Evolutionary conservation across 177 flowering plant species (phyloP), one percentile per base, ranked within the genome.

Genomic region (Vitis hybrid): DNA sequence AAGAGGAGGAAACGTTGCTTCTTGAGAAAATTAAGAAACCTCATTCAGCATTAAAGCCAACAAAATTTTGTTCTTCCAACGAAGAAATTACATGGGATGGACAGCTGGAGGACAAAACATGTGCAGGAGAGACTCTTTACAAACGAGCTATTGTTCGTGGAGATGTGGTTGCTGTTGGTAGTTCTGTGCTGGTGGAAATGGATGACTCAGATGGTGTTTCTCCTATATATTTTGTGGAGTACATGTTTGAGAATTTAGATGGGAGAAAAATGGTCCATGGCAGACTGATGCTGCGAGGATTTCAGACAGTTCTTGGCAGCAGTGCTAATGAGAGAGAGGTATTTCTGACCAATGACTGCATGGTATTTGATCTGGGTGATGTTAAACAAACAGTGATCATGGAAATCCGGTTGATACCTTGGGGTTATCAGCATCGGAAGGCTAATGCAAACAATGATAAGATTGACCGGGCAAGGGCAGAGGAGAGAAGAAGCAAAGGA

Each of bases 371-470:
- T 47, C 62, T 95, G 66, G 81, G 61, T 13, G 90, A 79, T 64
- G 76, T 90, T 17, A 92, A 81, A 61, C 81, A 87, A 72, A 72
- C 69, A 20, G 81, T 89, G 12, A 70, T 64, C 38, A 72, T 92
- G 62, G 90, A 89, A 18, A 65, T 89, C 19, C 73, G 83, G 15
- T 65, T 15, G 67, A 69, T 70, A 67, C 89, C 92, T 55, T 93
- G 98, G 99, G 98, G 98, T n/a, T 74, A 86, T 79, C 82, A 88
- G 71, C 83, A 92, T 62, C 75, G 99, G 66, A 94, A 90, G 75
- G 86, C 78, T 15, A 89, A 89, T 78, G 74, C 80, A 18, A 60
- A 68, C 19, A 69, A 73, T 61, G 89, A 86, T 61, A 89, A 81
- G 66, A 28, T 75, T 67, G 94, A 90, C 54, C 74, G 82, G 67